Base-by-base conservation (phyloP, 2,329 filamentous ascomycete species). In the Ilyonectria robusta region DNA sequence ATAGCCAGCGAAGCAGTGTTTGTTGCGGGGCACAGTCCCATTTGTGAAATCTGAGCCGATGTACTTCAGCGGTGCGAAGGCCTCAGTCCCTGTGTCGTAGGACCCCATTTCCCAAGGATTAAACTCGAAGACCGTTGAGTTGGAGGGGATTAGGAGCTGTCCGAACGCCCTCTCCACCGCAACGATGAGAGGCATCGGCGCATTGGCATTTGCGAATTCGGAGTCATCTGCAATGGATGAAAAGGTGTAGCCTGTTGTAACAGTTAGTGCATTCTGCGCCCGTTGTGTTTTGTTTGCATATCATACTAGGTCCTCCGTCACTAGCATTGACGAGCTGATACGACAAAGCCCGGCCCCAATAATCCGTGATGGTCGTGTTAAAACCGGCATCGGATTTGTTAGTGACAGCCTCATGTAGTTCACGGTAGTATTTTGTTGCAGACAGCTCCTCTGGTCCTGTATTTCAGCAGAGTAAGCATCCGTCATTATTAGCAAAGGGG, bases 61-160 rank as follows among this genome's bases (percentile, higher is more conserved):
- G 70, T 91, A 95, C 67, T 89, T 82, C 6, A 92, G 81, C 1
- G 93, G 93, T 0, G 87, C 91, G 72, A 94, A 95, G 6, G 26
- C 26, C 26, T 26, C 26, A 26, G 4, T 26, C 0, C 88, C 92
- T 0, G 93, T 91, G 76, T 95, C 94, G 73, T 89, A 94, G 1
- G 91, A 90, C 7, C 94, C 93, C 74, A 95, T 87, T 73, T 96
- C 93, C 83, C 89, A 95, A 0, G 93, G 93, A 71, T 91, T 94
- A 79, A 95, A 92, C 73, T 95, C 93, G 71, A 88, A 91, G 33
- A 94, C 86, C 1, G 93, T 95, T 2, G 92, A 88, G 74, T 95
- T 95, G 9, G 40, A 60, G 8, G 62, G 66, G 29, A 95, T 82
- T 29, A 92, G 80, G 0, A 79, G 75, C 54, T 93, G 86, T 15